Evolutionary conservation across 768 basidiomycete genomes (phyloP), one percentile per base, ranked within the genome.

Genomic region (Auriscalpium vulgare): DNA sequence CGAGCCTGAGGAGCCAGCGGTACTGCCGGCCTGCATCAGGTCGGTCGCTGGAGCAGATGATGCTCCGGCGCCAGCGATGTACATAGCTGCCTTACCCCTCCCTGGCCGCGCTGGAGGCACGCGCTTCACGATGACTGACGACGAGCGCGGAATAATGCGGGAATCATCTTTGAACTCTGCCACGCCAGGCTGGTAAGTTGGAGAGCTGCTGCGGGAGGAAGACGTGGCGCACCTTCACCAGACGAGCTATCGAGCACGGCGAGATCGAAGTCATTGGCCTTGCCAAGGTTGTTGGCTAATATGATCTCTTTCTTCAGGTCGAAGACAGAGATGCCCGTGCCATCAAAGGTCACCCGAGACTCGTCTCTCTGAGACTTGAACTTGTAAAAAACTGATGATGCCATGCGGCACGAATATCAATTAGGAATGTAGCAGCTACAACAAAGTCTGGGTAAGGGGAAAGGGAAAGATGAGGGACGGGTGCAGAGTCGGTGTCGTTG

Each of bases 221-320:
- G 50, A 11, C n/a, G 11, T 46, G 46, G 55, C 58, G 17, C 65
- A 95, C 97, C 97, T 83, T 99, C 91, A 58, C 89, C 88, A 8
- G 88, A 85, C 37, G 87, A 83, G 48, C 83, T 74, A 67, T 97
- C 94, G 68, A 84, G 88, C 40, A 98, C 78, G 52, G 83, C 82
- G 23, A 99, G 80, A 73, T 99, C 97, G 77, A 98, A 97, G 68
- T 99, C 97, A 68, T 88, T 92, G 56, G 91, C 93, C 78, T 93
- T 95, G 75, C 87, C 88, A 74, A 99, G 84, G 69, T 88, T 93
- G 69, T 97, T 97, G 69, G 89, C 89, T 66, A 95, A 76, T 66
- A 99, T 95, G 68, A 99, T 91, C 74, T 98, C 97, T 78, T 87
- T 91, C 77, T 99, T 99, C 72, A 99, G 78, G 74, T 99, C 97